Conservation (phyloP, 305 asterid species). For the Coffea humblotiana region DNA sequence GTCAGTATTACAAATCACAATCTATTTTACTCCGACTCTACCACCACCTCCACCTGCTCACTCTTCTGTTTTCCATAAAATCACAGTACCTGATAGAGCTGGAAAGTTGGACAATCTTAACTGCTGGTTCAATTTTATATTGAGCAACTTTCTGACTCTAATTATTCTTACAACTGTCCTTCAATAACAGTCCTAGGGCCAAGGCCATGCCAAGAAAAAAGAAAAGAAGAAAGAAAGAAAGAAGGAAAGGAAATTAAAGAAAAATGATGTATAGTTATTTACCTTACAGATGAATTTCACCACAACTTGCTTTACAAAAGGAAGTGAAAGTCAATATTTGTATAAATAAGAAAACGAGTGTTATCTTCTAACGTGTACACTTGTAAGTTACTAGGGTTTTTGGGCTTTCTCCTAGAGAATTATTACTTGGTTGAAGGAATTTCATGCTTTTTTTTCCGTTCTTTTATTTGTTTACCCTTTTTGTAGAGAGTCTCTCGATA, state of each 20-base stretch:
- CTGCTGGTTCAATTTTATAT: slow-evolving; percentile 8
- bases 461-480: no score
- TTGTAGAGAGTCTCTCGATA: no score
- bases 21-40: slow-evolving; percentile 4
- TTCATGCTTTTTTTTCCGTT: no score
- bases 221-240: not conserved
- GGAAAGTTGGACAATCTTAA: not conserved
- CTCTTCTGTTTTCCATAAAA: not conserved
- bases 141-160: slow-evolving; percentile 4
- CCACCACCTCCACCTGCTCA: slow-evolving; percentile 4
- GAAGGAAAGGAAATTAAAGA: not conserved
- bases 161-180: not conserved
- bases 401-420: no score
- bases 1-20: slow-evolving; percentile 1
- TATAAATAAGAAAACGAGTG: no score
- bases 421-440: no score
- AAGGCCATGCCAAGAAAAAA: not conserved
- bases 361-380: no score
- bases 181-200: not conserved
- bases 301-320: no score
- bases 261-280: no score
- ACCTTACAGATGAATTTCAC: no score
- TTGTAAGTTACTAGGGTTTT: no score
- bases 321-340: no score
- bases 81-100: slow-evolving; percentile 10